phyloP scores from a whole-genome alignment of 2,329 filamentous ascomycete genomes.

The Ascochyta lentis region DNA sequence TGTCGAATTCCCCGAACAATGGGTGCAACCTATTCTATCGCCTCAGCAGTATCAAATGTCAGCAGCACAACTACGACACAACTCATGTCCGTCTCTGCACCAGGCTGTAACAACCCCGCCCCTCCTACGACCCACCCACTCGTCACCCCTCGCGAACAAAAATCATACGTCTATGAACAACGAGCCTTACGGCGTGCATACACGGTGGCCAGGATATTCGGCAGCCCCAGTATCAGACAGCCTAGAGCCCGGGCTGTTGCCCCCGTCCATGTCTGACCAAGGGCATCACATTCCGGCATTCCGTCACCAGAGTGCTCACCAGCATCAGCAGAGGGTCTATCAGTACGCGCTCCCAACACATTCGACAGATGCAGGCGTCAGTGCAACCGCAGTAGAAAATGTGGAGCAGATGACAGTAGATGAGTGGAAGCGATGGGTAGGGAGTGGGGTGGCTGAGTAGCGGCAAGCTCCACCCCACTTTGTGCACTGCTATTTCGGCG shows the following conservation, averaged over 20 bases:
- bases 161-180: neutral
- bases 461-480: neutral
- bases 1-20: neutral
- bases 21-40: slow-evolving; percentile 1
- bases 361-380: neutral
- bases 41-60: slow-evolving; percentile 3
- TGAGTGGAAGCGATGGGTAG: slow-evolving; percentile 13
- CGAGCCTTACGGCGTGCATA: neutral
- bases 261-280: slow-evolving; percentile 3
- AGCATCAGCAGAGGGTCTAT: slow-evolving; percentile 11
- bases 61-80: slow-evolving; percentile 19
- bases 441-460: neutral
- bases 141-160: slow-evolving; percentile 13
- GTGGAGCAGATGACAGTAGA: slow-evolving; percentile 8
- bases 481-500: neutral
- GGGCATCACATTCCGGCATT: neutral
- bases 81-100: slow-evolving; percentile 31
- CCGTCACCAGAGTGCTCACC: neutral
- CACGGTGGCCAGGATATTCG: slow-evolving; percentile 4
- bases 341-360: neutral
- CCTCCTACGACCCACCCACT: slow-evolving; percentile 18
- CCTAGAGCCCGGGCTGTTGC: neutral
- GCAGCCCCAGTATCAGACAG: neutral
- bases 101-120: slow-evolving; percentile 12
- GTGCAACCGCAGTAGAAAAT: neutral